Evolutionary conservation across 305 asterid genomes (phyloP), one percentile per base, ranked within the genome.

Genomic region (Fraxinus nigra): DNA sequence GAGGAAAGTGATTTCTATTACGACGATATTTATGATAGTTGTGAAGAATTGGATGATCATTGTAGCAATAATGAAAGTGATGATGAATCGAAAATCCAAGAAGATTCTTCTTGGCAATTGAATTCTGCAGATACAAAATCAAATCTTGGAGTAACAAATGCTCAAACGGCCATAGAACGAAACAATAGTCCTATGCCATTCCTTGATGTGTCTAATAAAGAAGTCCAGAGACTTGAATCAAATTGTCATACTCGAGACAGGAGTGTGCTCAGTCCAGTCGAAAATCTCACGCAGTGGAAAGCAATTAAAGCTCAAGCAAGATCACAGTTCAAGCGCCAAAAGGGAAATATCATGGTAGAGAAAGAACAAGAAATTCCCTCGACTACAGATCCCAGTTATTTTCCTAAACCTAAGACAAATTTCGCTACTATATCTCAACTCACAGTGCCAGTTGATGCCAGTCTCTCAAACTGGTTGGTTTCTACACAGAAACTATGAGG

Each of bases 231-330:
- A 51, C 61, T 59, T 22, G 86, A 79, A 83, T 59, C 85, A 16
- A 59, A 72, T 16, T 59, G 48, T 1, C 30, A 30, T 14, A 81
- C 74, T 56, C 73, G 86, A 72, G 81, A 76, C 26, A 89, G 87
- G 80, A 84, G 72, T 20, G 95, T 93, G 89, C 92, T 93, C 26
- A 90, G 76, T 86, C 95, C 93, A 48, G 90, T 93, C 59, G 94
- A 93, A 82, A 92, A 92, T 84, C 87, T 93, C 78, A 78, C 87
- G 61, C 93, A 93, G 79, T 93, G 97, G 95, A 93, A 89, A 84
- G 85, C 82, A 75, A 85, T 90, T n/a, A 92, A 91, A 79, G 93
- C 92, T 8, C 87, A 72, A 61, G 80, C 87, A 67, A 85, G 79
- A 69, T 82, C 48, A 20, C 85, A 78, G 24, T 30, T 77, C 48